Percentiles rank a stretch among this genome's conserved stretches.
Conservation (phyloP, 305 asterid genomes). For the Salvia sclarea region DNA sequence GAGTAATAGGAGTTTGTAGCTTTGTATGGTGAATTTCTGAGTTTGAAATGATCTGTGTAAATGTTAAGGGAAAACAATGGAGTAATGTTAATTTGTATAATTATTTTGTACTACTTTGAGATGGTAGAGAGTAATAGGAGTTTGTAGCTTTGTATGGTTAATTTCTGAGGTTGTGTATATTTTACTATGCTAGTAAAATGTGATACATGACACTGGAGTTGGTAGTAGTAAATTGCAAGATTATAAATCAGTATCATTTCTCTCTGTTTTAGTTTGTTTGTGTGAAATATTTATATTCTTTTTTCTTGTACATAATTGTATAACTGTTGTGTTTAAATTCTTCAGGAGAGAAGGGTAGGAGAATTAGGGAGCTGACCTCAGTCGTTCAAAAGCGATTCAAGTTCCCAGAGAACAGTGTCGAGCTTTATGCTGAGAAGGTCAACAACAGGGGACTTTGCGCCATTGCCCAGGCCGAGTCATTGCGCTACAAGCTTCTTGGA, state of each 20-base stretch:
- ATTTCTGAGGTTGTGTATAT: not conserved
- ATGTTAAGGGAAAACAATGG: not conserved
- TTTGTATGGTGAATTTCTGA: not conserved
- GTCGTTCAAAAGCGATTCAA: constrained; percentile 48
- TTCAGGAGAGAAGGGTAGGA: constrained; percentile 50
- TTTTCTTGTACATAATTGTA: not conserved
- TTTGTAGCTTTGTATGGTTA: not conserved
- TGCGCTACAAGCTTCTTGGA: constrained; percentile 46
- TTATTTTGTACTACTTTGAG: not conserved
- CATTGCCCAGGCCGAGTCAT: constrained; percentile 46
- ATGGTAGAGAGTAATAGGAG: not conserved
- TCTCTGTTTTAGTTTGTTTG: no score
- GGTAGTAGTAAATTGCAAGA: not conserved
- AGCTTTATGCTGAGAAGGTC: constrained; percentile 50
- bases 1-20: not conserved
- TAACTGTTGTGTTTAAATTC: constrained; percentile 8
- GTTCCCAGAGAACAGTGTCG: constrained; percentile 49
- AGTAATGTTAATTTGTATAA: not conserved
- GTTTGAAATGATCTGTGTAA: not conserved
- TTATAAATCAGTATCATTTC: no score
- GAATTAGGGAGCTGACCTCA: constrained; percentile 45
- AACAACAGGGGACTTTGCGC: constrained; percentile 46
- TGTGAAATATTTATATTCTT: no score
- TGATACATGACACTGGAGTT: not conserved
- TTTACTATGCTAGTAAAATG: not conserved